A percentile compares a stretch with the other conserved stretches of the same genome.
phyloP scores from a whole-genome alignment of 805 yeast species.

The Cyberlindnera samutprakarnensis region DNA sequence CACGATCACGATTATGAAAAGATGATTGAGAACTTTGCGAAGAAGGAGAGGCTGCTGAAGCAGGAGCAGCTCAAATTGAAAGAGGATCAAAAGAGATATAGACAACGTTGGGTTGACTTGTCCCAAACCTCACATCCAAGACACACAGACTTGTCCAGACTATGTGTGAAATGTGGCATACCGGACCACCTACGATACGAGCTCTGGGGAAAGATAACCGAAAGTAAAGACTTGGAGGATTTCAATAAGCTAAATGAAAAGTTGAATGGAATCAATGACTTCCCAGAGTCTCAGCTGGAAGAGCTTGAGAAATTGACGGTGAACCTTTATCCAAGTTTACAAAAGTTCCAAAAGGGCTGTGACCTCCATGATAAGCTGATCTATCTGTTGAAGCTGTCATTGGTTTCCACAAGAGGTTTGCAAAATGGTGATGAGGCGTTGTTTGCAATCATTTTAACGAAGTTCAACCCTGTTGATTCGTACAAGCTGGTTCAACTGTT shows the following conservation, averaged over 20 bases:
- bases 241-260: conserved; percentile 30
- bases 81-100: conserved; percentile 10
- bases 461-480: conserved; percentile 16
- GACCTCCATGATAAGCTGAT: conserved; percentile 17
- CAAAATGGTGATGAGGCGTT: conserved; percentile 28
- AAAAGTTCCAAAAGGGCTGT: conserved; percentile 12
- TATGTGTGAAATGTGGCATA: conserved; percentile 15
- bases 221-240: conserved; percentile 23
- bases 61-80: conserved; percentile 2
- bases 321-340: conserved; percentile 8
- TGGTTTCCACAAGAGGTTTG: conserved; percentile 29
- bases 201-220: conserved; percentile 13
- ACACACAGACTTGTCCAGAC: conserved; percentile 13
- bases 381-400: conserved; percentile 25
- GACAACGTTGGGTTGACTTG: conserved; percentile 17
- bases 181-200: conserved; percentile 19
- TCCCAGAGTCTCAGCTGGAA: conserved; percentile 23
- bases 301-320: conserved; percentile 15
- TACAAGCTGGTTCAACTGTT: conserved; percentile 15
- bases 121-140: conserved; percentile 11
- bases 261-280: conserved; percentile 20
- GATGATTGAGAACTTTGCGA: conserved; percentile 24
- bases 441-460: conserved; percentile 18
- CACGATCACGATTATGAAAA: conserved; percentile 49
- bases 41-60: conserved; percentile 10